Percentiles rank a stretch among this genome's conserved stretches.
Conservation (phyloP, 495 filamentous ascomycete genomes). For the Penicillium paxilli region DNA sequence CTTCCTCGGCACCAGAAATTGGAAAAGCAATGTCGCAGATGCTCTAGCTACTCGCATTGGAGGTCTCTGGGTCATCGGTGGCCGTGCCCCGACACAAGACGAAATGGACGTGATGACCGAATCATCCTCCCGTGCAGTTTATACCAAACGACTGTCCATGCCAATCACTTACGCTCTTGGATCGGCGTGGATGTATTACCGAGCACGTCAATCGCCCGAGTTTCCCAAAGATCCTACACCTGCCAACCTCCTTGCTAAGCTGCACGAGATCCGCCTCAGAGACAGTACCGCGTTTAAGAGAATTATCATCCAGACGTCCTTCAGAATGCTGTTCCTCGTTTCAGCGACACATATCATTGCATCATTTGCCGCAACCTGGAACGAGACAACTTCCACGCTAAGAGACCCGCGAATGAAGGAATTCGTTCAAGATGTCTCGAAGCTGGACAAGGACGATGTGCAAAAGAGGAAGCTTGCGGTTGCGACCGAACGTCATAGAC, state of each 20-base stretch:
- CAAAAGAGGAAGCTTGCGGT: conserved; percentile 22
- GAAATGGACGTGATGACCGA: conserved; percentile 38
- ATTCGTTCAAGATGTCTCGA: conserved; percentile 19
- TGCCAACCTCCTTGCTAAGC: not conserved
- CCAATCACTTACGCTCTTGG: conserved; percentile 16
- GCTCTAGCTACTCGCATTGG: conserved; percentile 16
- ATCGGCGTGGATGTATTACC: conserved; percentile 7
- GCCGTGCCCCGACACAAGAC: conserved; percentile 31
- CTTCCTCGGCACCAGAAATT: conserved; percentile 28
- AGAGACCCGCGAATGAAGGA: conserved; percentile 29
- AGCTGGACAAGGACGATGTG: conserved; percentile 23
- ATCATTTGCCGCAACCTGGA: not conserved
- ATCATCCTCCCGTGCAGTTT: conserved; percentile 18
- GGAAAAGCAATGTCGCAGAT: conserved; percentile 9
- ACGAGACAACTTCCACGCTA: conserved; percentile 13
- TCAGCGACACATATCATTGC: not conserved
- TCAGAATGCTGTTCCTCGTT: conserved; percentile 24
- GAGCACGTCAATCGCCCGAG: conserved; percentile 3
- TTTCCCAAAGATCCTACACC: conserved; percentile 11
- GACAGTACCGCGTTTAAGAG: not conserved
- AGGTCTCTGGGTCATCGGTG: conserved; percentile 14
- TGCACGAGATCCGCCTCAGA: not conserved
- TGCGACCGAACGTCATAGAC: conserved; percentile 7
- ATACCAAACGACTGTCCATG: conserved; percentile 19
- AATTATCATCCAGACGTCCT: not conserved